A percentile compares a stretch with the other conserved stretches of the same genome.
These are phyloP conservation scores for Coemansia sp. DNA, from an alignment of 371 early-diverging fungal genomes.

Conservation along the genomic window DNA sequence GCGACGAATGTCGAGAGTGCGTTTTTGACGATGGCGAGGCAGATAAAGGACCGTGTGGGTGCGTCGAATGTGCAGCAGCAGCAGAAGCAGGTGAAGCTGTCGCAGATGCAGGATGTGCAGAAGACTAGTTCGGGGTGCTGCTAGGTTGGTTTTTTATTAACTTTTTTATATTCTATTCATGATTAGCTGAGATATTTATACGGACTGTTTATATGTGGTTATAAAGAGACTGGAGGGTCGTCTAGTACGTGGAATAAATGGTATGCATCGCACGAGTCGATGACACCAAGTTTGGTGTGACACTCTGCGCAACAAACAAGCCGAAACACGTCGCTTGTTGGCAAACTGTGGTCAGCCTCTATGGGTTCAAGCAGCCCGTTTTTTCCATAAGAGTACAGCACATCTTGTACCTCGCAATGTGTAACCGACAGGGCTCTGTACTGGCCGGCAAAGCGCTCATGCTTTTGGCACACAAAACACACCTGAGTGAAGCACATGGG, in stretches of 20 bases:
- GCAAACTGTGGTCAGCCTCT: neutral
- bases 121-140: conserved; percentile 49
- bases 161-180: neutral
- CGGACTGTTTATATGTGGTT: neutral
- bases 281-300: conserved; percentile 35
- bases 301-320: conserved; percentile 41
- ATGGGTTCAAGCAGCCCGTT: conserved; percentile 7
- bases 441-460: conserved; percentile 34
- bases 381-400: conserved; percentile 17
- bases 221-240: neutral
- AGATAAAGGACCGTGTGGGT: conserved; percentile 71
- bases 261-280: conserved; percentile 26
- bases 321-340: conserved; percentile 14
- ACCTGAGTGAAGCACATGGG: conserved; percentile 41
- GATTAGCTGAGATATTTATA: neutral
- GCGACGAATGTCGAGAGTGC: conserved; percentile 95
- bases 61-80: conserved; percentile 48
- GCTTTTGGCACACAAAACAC: conserved; percentile 44
- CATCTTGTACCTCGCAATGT: conserved; percentile 22
- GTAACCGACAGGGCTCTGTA: conserved; percentile 35
- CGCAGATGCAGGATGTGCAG: conserved; percentile 48
- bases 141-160: conserved; percentile 9
- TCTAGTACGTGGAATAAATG: conserved; percentile 45
- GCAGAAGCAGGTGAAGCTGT: conserved; percentile 49
- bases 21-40: conserved; percentile 93